phyloP scores from a whole-genome alignment of 139 green algal genomes.

The Parachlorella kessleri region DNA sequence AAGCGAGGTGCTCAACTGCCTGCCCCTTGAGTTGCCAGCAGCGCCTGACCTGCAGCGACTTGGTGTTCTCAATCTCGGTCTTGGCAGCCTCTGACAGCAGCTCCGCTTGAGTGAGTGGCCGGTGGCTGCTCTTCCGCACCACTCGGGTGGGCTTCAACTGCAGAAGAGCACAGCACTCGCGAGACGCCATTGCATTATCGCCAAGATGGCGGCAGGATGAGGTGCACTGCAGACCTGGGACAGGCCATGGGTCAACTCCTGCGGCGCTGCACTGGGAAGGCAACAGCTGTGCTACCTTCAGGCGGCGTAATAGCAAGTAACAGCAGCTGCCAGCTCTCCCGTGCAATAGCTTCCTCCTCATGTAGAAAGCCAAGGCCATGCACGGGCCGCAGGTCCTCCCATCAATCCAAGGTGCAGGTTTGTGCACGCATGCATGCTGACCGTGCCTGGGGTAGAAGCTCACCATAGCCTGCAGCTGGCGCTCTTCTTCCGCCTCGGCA shows the following conservation, averaged over 20 bases:
- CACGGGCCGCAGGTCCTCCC: too few relatives aligned
- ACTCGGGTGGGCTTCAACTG: slow-evolving; percentile 35
- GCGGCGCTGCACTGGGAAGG: not conserved
- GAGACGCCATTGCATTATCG: not conserved
- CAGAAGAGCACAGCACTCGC: not conserved
- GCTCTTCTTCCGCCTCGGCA: slow-evolving; percentile 54
- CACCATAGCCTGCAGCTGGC: slow-evolving; percentile 27
- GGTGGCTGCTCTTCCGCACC: slow-evolving; percentile 12
- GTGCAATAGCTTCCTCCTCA: too few relatives aligned
- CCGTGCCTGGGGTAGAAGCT: too few relatives aligned
- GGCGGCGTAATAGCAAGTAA: not conserved
- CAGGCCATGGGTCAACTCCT: not conserved
- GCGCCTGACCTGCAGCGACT: slow-evolving; percentile 62
- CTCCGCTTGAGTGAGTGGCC: slow-evolving; percentile 77
- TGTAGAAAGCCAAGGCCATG: too few relatives aligned
- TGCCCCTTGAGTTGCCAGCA: too few relatives aligned
- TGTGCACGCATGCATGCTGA: too few relatives aligned
- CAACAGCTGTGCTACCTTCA: not conserved
- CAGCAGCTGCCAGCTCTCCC: too few relatives aligned
- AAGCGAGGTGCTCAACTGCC: too few relatives aligned
- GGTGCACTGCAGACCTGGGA: not conserved
- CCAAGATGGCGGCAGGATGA: not conserved
- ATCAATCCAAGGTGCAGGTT: too few relatives aligned
- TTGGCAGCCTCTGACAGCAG: slow-evolving; percentile 85
- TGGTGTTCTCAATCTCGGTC: slow-evolving; percentile 83